Conservation (phyloP, 257 asterid genomes). For the Thymus mandschuricus region DNA sequence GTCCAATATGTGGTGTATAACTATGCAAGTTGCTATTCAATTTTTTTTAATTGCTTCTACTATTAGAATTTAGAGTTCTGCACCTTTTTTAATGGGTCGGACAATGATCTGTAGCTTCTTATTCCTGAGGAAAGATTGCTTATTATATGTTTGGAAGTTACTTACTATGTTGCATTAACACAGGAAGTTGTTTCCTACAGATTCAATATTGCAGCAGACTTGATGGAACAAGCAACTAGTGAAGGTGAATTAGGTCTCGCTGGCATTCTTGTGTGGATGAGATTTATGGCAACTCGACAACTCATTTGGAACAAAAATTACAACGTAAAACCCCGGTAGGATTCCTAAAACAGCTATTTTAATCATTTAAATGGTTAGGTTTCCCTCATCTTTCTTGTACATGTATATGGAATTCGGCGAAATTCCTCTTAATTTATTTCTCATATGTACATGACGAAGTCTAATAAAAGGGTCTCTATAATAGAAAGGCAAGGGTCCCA, state of each 20-base stretch:
- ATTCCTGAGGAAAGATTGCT: conserved; percentile 28
- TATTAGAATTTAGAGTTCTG: conserved; percentile 10
- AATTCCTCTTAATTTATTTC: conserved; percentile 14
- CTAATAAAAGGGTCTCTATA: not conserved
- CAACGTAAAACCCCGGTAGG: conserved; percentile 98
- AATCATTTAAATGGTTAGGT: conserved; percentile 13
- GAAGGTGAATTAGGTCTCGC: conserved; percentile 92
- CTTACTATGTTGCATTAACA: conserved; percentile 23
- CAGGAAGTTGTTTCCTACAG: conserved; percentile 45
- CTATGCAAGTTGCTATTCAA: conserved; percentile 15
- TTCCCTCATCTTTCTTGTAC: not conserved
- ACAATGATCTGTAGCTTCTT: not conserved
- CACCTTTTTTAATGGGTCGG: conserved; percentile 13
- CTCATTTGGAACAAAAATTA: conserved; percentile 97
- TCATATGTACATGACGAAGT: conserved; percentile 22
- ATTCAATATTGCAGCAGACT: conserved; percentile 95
- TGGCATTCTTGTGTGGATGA: conserved; percentile 98
- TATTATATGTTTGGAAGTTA: conserved; percentile 11
- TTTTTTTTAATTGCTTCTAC: not conserved
- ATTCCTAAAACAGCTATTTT: conserved; percentile 27
- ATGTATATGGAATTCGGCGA: conserved; percentile 6
- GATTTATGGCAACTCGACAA: conserved; percentile 97
- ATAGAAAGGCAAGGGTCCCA: not conserved
- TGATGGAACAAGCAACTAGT: conserved; percentile 73
- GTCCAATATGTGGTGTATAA: not conserved